Evolutionary conservation across 78 protist genomes (phyloP).

Genomic region (Dictyostelium intermedium): DNA sequence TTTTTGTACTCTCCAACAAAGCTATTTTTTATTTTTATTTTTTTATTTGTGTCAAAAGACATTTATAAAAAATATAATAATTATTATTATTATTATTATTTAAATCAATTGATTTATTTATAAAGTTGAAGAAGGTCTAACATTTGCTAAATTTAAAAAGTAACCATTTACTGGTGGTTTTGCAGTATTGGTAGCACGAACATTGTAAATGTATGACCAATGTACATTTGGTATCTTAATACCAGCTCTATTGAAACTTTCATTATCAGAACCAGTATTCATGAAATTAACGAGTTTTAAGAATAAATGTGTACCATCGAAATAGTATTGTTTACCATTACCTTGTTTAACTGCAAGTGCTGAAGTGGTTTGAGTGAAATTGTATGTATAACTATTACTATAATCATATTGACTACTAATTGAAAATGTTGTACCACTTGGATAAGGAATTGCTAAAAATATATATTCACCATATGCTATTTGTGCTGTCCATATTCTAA

Average conservation of each 20-base stretch:
- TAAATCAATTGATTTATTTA: neutral
- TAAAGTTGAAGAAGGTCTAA: neutral
- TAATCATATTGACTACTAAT: neutral
- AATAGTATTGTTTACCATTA: constrained; percentile 27
- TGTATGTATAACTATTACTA: neutral
- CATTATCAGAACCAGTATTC: neutral
- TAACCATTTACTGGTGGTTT: neutral
- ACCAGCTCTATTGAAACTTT: constrained; percentile 21
- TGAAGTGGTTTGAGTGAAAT: neutral
- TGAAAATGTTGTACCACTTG: neutral
- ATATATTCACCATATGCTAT: constrained; percentile 13
- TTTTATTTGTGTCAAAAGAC: too few relatives aligned
- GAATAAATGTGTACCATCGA: constrained; percentile 40
- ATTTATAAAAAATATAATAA: too few relatives aligned
- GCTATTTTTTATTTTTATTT: too few relatives aligned
- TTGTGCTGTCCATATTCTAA: neutral
- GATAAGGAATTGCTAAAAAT: constrained; percentile 11
- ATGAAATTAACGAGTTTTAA: constrained; percentile 2
- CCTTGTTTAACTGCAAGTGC: constrained; percentile 25
- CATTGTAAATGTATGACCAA: constrained; percentile 1
- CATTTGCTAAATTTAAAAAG: neutral
- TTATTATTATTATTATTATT: too few relatives aligned
- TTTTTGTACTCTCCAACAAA: too few relatives aligned
- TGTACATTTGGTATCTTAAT: neutral
- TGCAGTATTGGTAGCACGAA: constrained; percentile 9